A percentile compares a stretch with the other conserved stretches of the same genome.
Evolutionary conservation across 2,329 filamentous ascomycete species (phyloP).

Genomic region (Fusarium sp.): DNA sequence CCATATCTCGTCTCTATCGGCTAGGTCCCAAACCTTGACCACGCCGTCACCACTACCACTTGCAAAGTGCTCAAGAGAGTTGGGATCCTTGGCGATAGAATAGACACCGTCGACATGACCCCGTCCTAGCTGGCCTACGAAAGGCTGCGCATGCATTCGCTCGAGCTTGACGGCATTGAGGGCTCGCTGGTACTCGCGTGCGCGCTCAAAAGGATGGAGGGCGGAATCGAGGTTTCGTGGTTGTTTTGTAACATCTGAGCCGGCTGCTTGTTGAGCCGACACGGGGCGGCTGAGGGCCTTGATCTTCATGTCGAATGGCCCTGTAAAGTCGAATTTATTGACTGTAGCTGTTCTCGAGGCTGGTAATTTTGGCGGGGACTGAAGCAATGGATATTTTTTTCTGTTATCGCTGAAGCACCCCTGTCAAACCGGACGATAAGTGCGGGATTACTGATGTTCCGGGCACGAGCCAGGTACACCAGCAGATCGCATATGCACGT

Average conservation of each 20-base stretch:
- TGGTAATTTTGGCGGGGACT: constrained; percentile 36
- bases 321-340: neutral
- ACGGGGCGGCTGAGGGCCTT: constrained; percentile 74
- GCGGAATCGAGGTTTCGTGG: constrained; percentile 82
- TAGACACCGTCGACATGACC: constrained; percentile 92
- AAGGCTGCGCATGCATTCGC: constrained; percentile 82
- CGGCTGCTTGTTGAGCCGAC: constrained; percentile 71
- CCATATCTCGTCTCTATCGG: constrained; percentile 77
- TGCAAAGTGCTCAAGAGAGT: constrained; percentile 76
- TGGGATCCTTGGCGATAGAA: constrained; percentile 81
- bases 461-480: constrained; percentile 19
- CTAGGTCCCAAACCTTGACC: constrained; percentile 89
- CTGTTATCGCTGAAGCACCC: constrained; percentile 39
- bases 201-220: constrained; percentile 89
- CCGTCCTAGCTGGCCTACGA: constrained; percentile 84
- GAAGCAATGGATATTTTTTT: constrained; percentile 41
- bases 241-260: constrained; percentile 70
- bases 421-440: constrained; percentile 41
- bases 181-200: constrained; percentile 72
- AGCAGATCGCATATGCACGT: constrained; percentile 36
- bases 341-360: constrained; percentile 12
- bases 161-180: constrained; percentile 88
- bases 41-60: constrained; percentile 92
- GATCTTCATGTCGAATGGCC: constrained; percentile 60
- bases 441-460: constrained; percentile 45